Conservation (phyloP, 176 grass and related monocot genomes). For the Phoenix roebelenii region DNA sequence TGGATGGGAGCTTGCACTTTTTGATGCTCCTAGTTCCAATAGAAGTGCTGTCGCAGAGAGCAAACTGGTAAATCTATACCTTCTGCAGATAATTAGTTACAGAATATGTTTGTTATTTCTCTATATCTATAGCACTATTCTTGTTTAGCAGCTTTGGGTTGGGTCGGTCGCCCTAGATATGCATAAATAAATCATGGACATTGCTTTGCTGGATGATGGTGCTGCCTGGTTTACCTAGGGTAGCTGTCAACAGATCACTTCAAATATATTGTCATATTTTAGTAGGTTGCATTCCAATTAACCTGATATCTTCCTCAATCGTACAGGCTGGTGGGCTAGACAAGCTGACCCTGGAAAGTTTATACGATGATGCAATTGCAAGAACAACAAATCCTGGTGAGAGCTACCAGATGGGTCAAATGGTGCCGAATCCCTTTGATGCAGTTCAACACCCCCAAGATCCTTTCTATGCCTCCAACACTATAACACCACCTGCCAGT, state of each 20-base stretch:
- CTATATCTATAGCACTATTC: too few species aligned
- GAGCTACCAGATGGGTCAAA: background rate
- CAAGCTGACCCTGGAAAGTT: conserved; percentile 10
- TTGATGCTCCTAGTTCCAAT: conserved; percentile 4
- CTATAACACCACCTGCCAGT: background rate
- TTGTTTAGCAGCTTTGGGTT: too few species aligned
- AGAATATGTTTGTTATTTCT: too few species aligned
- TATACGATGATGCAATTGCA: conserved; percentile 10
- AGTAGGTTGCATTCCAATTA: too few species aligned
- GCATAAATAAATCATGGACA: too few species aligned
- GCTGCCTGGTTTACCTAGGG: too few species aligned
- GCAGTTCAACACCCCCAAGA: background rate
- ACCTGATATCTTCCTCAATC: background rate
- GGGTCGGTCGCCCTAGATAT: too few species aligned
- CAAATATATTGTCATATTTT: too few species aligned
- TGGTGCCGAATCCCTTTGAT: conserved; percentile 13
- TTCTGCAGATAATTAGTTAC: too few species aligned
- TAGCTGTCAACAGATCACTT: too few species aligned
- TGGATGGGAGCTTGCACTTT: conserved; percentile 4
- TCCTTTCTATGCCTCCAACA: conserved; percentile 8
- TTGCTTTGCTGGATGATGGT: too few species aligned
- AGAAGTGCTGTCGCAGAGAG: conserved; percentile 6
- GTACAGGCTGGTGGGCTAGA: conserved; percentile 13
- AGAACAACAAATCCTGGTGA: background rate
- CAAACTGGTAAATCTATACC: conserved; percentile 8